These are phyloP conservation scores for Wickerhamiella dianesei DNA, from an alignment of 805 yeast genomes.

Conservation along the genomic window DNA sequence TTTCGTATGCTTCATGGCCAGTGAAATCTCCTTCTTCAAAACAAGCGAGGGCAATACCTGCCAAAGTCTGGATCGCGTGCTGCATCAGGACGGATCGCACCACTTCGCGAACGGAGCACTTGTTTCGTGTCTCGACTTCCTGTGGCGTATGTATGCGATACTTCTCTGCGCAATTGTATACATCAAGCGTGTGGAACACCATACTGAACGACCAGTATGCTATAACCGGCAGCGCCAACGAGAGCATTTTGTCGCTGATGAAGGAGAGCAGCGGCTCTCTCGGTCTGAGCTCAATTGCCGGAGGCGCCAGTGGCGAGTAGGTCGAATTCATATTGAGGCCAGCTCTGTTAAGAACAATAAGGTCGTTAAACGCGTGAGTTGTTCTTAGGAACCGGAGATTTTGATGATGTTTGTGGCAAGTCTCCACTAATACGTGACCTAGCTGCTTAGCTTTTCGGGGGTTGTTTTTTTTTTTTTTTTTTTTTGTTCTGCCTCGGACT, in stretches of 20 bases:
- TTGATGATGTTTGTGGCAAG: not conserved
- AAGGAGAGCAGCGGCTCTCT: constrained; percentile 36
- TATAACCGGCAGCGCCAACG: constrained; percentile 60
- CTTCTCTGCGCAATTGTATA: constrained; percentile 57
- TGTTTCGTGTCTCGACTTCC: constrained; percentile 65
- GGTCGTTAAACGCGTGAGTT: not conserved
- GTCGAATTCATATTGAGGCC: constrained; percentile 1
- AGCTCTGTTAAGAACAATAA: not conserved
- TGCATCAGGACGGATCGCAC: constrained; percentile 71
- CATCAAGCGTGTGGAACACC: constrained; percentile 64
- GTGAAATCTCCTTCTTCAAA: constrained; percentile 39
- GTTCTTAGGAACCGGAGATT: not conserved
- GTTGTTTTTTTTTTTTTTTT: not conserved
- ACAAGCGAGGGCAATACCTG: constrained; percentile 43
- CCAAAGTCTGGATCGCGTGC: constrained; percentile 67
- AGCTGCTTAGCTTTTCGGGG: too few relatives aligned
- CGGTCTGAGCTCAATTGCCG: constrained; percentile 3
- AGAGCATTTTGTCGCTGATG: constrained; percentile 57
- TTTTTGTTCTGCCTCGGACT: not conserved
- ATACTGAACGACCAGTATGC: constrained; percentile 74
- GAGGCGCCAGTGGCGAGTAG: not conserved
- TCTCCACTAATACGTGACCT: not conserved
- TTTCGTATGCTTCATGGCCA: constrained; percentile 37
- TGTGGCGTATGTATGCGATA: constrained; percentile 88
- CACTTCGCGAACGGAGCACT: constrained; percentile 56